A percentile compares a stretch with the other conserved stretches of the same genome.
Evolutionary conservation across 345 rosid genomes (phyloP).

Genomic region (Firmiana major): DNA sequence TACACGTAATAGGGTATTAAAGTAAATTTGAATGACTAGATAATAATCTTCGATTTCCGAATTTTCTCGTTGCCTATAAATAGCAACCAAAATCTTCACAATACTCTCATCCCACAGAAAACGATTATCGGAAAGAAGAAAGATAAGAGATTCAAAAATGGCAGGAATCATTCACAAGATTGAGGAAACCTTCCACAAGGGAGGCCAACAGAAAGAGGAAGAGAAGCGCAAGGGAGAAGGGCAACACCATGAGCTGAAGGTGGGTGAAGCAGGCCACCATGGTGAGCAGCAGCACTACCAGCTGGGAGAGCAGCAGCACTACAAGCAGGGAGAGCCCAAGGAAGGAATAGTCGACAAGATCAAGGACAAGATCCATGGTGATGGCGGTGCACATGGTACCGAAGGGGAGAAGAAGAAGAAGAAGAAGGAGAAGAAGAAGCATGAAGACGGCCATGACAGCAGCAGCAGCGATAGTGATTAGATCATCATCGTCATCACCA

Average conservation of each 20-base stretch:
- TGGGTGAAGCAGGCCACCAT: neutral
- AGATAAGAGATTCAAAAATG: slow-evolving; percentile 18
- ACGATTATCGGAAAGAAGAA: neutral
- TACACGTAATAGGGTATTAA: no score
- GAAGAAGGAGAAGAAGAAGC: slow-evolving; percentile 27
- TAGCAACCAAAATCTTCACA: neutral
- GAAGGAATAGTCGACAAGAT: slow-evolving; percentile 42
- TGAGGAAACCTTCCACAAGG: slow-evolving; percentile 48
- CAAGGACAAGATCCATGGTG: slow-evolving; percentile 45
- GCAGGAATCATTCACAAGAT: slow-evolving; percentile 53
- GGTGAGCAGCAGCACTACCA: neutral
- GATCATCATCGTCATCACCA: neutral
- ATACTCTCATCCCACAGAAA: neutral
- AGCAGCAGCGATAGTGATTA: slow-evolving; percentile 61
- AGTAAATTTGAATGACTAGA: no score
- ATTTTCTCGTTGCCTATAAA: no score
- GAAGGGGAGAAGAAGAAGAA: slow-evolving; percentile 10
- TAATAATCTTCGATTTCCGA: no score
- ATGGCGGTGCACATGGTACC: slow-evolving; percentile 1
- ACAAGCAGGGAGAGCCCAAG: slow-evolving; percentile 20
- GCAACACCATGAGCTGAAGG: neutral
- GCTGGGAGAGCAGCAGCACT: neutral
- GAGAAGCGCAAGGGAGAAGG: slow-evolving; percentile 21
- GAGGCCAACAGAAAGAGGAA: slow-evolving; percentile 41
- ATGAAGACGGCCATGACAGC: slow-evolving; percentile 28